Percentiles rank a stretch among this genome's conserved stretches.
Evolutionary conservation across 2,329 filamentous ascomycete species (phyloP).

Genomic region (Lachnellula suecica): DNA sequence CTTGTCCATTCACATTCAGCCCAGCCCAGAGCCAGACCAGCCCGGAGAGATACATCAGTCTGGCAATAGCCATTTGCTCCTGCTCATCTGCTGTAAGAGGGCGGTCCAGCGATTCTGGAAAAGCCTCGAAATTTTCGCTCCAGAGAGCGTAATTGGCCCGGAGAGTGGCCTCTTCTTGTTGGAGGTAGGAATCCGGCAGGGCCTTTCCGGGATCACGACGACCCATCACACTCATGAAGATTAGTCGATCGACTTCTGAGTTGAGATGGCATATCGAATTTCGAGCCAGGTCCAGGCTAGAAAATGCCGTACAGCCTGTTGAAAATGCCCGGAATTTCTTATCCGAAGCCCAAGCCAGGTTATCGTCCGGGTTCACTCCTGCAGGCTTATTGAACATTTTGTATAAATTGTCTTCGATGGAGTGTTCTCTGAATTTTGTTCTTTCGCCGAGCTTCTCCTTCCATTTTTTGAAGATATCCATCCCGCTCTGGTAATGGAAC

Average conservation of each 20-base stretch:
- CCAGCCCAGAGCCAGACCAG: constrained; percentile 2
- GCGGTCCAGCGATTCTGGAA: not conserved
- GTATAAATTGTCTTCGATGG: constrained; percentile 12
- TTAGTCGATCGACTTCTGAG: not conserved
- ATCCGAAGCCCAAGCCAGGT: not conserved
- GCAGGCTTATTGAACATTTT: constrained; percentile 5
- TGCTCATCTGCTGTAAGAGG: not conserved
- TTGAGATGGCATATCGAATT: not conserved
- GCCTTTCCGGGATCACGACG: not conserved
- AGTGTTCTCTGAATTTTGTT: not conserved
- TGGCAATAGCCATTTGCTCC: not conserved
- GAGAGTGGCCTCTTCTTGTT: not conserved
- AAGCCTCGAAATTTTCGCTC: not conserved
- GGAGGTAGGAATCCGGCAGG: not conserved
- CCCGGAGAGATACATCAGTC: constrained; percentile 1
- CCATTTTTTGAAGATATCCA: constrained; percentile 29
- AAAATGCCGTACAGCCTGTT: not conserved
- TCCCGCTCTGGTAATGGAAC: constrained; percentile 34
- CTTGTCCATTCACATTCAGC: not conserved
- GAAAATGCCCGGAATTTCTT: not conserved
- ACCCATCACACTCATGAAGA: not conserved
- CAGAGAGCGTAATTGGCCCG: not conserved
- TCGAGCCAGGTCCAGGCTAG: not conserved
- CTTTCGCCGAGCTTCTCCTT: not conserved
- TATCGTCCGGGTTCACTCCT: not conserved